phyloP scores from a whole-genome alignment of 2,329 filamentous ascomycete species.

The Paramyrothecium sp. region DNA sequence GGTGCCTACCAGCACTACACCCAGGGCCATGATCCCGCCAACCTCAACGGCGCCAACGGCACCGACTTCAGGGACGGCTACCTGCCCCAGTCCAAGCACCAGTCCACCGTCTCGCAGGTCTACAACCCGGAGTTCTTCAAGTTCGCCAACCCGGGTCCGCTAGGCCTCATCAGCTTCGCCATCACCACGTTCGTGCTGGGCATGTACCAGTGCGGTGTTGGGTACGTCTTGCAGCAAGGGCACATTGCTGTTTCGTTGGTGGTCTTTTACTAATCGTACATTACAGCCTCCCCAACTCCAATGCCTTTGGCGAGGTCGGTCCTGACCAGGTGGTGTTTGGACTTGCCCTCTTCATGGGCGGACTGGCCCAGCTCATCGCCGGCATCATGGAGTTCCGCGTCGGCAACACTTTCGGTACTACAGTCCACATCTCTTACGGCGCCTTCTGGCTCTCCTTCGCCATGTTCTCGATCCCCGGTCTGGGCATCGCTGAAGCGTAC shows the following conservation, averaged over 20 bases:
- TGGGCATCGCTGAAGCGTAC: slow-evolving; percentile 49
- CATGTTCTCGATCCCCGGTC: slow-evolving; percentile 51
- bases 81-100: slow-evolving; percentile 17
- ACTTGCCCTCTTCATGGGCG: slow-evolving; percentile 52
- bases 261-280: neutral
- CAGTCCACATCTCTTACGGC: slow-evolving; percentile 59
- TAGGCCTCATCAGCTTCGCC: slow-evolving; percentile 63
- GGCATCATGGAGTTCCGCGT: slow-evolving; percentile 56
- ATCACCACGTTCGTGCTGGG: slow-evolving; percentile 62
- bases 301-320: slow-evolving; percentile 29
- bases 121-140: slow-evolving; percentile 34
- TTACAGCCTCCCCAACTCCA: slow-evolving; percentile 27
- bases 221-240: slow-evolving; percentile 38
- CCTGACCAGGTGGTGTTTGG: slow-evolving; percentile 35
- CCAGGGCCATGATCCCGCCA: neutral
- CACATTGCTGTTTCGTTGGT: neutral
- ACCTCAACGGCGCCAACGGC: neutral
- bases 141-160: slow-evolving; percentile 58
- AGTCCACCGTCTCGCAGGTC: slow-evolving; percentile 33
- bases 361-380: slow-evolving; percentile 65
- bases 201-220: slow-evolving; percentile 41
- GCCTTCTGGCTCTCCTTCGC: slow-evolving; percentile 62
- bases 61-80: slow-evolving; percentile 7
- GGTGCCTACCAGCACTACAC: neutral
- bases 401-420: slow-evolving; percentile 63